Percentiles rank a stretch among this genome's conserved stretches.
phyloP scores from a whole-genome alignment of 2,329 filamentous ascomycete species.

The Huntiella omanensis region DNA sequence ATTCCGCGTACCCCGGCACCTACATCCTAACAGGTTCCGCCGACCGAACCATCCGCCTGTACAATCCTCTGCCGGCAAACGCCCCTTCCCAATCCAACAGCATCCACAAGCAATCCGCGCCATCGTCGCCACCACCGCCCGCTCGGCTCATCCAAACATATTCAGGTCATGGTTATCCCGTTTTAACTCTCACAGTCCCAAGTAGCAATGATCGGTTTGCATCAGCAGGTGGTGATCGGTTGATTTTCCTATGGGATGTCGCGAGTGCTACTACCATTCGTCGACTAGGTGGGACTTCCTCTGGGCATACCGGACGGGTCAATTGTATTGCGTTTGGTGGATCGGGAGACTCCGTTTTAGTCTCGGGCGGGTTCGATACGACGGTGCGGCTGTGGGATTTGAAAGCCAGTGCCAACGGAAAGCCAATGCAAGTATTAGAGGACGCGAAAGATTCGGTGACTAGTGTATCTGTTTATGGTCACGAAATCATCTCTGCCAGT shows the following conservation, averaged over 20 bases:
- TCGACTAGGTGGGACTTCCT: conserved; percentile 43
- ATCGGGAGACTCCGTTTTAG: conserved; percentile 51
- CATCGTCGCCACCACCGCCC: conserved; percentile 19
- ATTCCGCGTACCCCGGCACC: conserved; percentile 52
- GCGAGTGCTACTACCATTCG: conserved; percentile 57
- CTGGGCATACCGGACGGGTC: conserved; percentile 52
- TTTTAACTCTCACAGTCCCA: conserved; percentile 61
- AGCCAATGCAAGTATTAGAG: conserved; percentile 51
- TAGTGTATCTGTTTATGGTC: conserved; percentile 26
- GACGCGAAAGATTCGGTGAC: conserved; percentile 57
- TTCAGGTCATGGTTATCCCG: conserved; percentile 75
- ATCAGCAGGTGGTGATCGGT: conserved; percentile 75
- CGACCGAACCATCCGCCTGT: conserved; percentile 71
- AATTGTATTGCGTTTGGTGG: conserved; percentile 68
- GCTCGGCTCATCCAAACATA: conserved; percentile 69
- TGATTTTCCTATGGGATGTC: conserved; percentile 91
- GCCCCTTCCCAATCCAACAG: conserved; percentile 13
- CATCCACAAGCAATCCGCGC: not conserved
- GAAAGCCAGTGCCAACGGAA: conserved; percentile 28
- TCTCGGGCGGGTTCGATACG: conserved; percentile 57
- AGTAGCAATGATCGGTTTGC: conserved; percentile 69
- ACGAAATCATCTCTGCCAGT: conserved; percentile 52
- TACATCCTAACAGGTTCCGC: conserved; percentile 73
- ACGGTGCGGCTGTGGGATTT: conserved; percentile 61
- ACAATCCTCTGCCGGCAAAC: conserved; percentile 47